phyloP scores from a whole-genome alignment of 352 stramenopile species.

The Globisporangium uncinulatum region DNA sequence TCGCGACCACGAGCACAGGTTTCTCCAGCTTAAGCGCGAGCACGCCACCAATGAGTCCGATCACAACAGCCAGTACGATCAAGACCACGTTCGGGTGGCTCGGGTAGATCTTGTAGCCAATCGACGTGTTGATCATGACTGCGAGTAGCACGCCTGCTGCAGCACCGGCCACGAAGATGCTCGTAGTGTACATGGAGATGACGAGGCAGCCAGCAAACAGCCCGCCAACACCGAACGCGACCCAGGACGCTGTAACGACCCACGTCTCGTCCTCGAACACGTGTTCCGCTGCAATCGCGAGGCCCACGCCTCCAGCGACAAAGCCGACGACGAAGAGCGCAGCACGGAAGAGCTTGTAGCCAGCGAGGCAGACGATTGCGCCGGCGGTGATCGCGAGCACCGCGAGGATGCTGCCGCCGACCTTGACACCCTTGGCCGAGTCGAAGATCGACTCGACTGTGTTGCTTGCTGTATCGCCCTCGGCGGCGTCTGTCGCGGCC shows the following conservation, averaged over 20 bases:
- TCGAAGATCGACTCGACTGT: conserved; percentile 34
- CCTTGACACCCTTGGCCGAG: conserved; percentile 29
- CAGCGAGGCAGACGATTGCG: conserved; percentile 32
- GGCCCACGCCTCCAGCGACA: conserved; percentile 40
- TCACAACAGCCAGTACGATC: conserved; percentile 34
- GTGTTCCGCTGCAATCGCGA: conserved; percentile 44
- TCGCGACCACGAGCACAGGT: conserved; percentile 44
- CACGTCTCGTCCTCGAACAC: conserved; percentile 47
- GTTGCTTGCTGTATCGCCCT: conserved; percentile 16
- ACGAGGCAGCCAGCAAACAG: conserved; percentile 44
- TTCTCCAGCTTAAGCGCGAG: conserved; percentile 47
- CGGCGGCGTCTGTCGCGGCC: no score
- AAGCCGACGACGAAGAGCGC: conserved; percentile 61
- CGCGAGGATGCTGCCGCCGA: conserved; percentile 34
- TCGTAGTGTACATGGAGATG: conserved; percentile 42
- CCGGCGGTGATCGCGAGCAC: conserved; percentile 32
- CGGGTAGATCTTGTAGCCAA: conserved; percentile 52
- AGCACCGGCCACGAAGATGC: conserved; percentile 55
- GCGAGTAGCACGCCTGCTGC: conserved; percentile 49
- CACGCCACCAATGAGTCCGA: conserved; percentile 33
- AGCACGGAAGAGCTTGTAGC: conserved; percentile 57
- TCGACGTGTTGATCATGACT: conserved; percentile 49
- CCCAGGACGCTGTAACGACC: conserved; percentile 55
- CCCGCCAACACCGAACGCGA: conserved; percentile 59
- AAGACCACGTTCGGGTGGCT: conserved; percentile 40